Evolutionary conservation across 73 alveolate genomes (phyloP).

Genomic region (Paramecium sonneborni): DNA sequence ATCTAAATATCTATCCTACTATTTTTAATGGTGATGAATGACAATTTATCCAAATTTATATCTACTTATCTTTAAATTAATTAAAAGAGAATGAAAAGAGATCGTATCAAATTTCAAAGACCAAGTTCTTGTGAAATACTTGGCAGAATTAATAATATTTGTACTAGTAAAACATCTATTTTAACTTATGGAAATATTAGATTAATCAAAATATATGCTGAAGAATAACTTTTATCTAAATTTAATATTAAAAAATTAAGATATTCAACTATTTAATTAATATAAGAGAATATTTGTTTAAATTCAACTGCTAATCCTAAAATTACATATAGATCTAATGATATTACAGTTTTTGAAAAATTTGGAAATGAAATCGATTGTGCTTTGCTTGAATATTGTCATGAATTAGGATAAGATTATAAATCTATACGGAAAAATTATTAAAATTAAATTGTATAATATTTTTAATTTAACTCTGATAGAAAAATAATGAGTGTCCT

Average conservation of each 20-base stretch:
- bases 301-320: constrained; percentile 12
- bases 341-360: constrained; percentile 61
- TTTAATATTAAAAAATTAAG: neutral
- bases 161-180: constrained; percentile 94
- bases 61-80: constrained; percentile 89
- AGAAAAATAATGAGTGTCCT: constrained; percentile 92
- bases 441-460: constrained; percentile 42
- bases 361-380: constrained; percentile 78
- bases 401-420: constrained; percentile 36
- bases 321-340: neutral
- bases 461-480: constrained; percentile 87
- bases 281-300: constrained; percentile 26
- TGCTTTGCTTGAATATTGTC: constrained; percentile 68
- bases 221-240: constrained; percentile 70
- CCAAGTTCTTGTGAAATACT: constrained; percentile 92
- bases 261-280: neutral
- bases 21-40: constrained; percentile 94
- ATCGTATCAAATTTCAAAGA: constrained; percentile 89
- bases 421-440: constrained; percentile 8
- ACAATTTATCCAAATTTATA: constrained; percentile 93
- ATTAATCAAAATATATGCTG: constrained; percentile 80
- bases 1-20: constrained; percentile 84
- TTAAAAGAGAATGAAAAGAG: constrained; percentile 89
- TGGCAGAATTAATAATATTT: constrained; percentile 92
- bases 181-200: constrained; percentile 90